Evolutionary conservation across 2,329 filamentous ascomycete species (phyloP).

Genomic region (Penicillium sp.): DNA sequence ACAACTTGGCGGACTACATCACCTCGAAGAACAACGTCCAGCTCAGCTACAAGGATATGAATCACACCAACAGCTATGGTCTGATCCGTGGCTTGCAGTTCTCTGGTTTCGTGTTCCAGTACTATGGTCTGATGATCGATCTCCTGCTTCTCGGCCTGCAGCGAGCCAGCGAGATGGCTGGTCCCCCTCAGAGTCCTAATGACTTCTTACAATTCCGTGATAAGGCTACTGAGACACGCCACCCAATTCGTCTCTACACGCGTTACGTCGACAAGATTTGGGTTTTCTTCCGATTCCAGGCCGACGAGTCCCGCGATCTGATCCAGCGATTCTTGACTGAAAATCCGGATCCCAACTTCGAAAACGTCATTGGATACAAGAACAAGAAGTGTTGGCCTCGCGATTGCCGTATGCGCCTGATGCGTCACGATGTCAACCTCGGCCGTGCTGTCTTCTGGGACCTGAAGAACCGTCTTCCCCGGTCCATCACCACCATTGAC

Average conservation of each 20-base stretch:
- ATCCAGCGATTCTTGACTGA: slow-evolving; percentile 98
- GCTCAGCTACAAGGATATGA: slow-evolving; percentile 99
- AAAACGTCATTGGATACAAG: slow-evolving; percentile 98
- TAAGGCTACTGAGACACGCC: slow-evolving; percentile 84
- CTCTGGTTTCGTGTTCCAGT: slow-evolving; percentile 98
- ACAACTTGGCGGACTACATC: slow-evolving; percentile 98
- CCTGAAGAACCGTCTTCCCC: slow-evolving; percentile 90
- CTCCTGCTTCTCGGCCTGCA: slow-evolving; percentile 88
- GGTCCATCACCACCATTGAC: slow-evolving; percentile 94
- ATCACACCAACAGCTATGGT: slow-evolving; percentile 97
- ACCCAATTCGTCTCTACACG: slow-evolving; percentile 96
- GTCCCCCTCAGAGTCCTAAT: slow-evolving; percentile 89
- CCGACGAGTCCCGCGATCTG: slow-evolving; percentile 90
- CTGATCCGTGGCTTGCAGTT: slow-evolving; percentile 98
- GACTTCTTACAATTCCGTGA: slow-evolving; percentile 98
- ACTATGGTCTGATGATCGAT: slow-evolving; percentile 94
- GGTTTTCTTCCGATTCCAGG: slow-evolving; percentile 93
- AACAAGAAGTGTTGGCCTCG: slow-evolving; percentile 99
- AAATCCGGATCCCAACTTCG: slow-evolving; percentile 97
- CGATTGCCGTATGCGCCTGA: slow-evolving; percentile 95
- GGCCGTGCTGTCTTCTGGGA: slow-evolving; percentile 99
- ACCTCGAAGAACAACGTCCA: slow-evolving; percentile 99
- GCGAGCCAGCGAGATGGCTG: slow-evolving; percentile 96
- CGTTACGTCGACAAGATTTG: slow-evolving; percentile 98
- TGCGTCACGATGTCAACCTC: slow-evolving; percentile 98